Evolutionary conservation across 768 basidiomycete genomes (phyloP).

Genomic region (Boletus coccyginus): DNA sequence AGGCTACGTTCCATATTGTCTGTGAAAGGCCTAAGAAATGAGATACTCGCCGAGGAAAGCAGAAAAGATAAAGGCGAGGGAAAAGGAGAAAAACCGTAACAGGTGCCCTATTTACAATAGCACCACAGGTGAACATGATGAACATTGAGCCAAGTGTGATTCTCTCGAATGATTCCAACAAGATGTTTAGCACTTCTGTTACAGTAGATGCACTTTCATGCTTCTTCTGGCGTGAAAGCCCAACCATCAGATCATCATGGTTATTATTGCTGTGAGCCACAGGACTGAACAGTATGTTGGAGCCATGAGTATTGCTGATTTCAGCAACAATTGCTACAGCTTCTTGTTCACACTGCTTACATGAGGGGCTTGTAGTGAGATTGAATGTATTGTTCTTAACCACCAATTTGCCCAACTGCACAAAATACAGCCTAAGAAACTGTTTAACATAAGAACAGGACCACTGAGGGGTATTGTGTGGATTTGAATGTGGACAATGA

Average conservation of each 20-base stretch:
- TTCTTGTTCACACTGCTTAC: not conserved
- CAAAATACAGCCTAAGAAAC: not conserved
- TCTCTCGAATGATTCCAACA: not conserved
- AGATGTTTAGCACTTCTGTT: not conserved
- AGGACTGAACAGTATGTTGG: not conserved
- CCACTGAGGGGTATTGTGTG: not conserved
- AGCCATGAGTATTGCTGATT: not conserved
- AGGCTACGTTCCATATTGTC: too few species aligned
- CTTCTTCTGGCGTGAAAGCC: not conserved
- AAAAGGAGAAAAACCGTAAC: too few species aligned
- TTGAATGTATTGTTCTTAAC: not conserved
- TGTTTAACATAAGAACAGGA: not conserved
- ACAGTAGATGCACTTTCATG: not conserved
- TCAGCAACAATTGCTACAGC: not conserved
- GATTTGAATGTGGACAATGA: not conserved
- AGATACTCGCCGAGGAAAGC: too few species aligned
- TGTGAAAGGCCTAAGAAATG: too few species aligned
- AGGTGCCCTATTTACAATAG: not conserved
- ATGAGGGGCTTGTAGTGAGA: not conserved
- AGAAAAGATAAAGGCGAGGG: too few species aligned
- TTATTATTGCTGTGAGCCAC: not conserved
- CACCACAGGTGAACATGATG: not conserved
- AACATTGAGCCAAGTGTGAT: not conserved
- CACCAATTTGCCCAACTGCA: not conserved
- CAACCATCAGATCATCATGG: not conserved